Base-by-base conservation (phyloP, 495 filamentous ascomycete genomes). In the Talaromyces nanjingensis region DNA sequence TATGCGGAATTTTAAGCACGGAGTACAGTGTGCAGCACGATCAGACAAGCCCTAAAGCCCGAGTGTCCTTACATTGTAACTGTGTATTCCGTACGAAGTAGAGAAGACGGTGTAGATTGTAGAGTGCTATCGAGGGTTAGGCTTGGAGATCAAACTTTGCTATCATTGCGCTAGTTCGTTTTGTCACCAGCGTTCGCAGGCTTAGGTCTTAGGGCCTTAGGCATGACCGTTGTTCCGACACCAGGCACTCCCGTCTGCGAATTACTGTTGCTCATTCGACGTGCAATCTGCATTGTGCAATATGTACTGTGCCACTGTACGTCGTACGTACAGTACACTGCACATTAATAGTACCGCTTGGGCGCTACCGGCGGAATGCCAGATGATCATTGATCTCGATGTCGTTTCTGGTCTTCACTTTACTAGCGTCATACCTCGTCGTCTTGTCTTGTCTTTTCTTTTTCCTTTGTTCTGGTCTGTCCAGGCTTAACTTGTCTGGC, bases 351-450 rank as follows among this genome's bases (percentile, higher is more conserved):
- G 45, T 20, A 49, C 45, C 14, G 52, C 52, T 24, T 27, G 47
- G 8, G 59, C 59, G 59, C 59, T 60, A 60, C 33, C 14, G 22
- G 59, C 59, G 59, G 59, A 49, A 45, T 42, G 20, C 31, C 59
- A 60, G 59, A 25, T 34, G 39, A 27, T 27, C 3, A 27, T 27
- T 27, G 27, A 60, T 60, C 59, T 42, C 57, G 33, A 37, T 60
- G 34, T 60, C 33, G 4, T n/a, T 39, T 34, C 14, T 33, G 4
- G 49, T 53, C 22, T 25, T 53, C 18, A 25, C 52, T 20, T 55
- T 55, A 59, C 59, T 42, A 45, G 33, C 59, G 34, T 47, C 18
- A 20, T 59, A 33, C 11, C 34, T 39, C 3, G 31, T 39, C 31
- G 6, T 18, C 14, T 20, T 34, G 9, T 18, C 5, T 20, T 34